Base-by-base conservation (phyloP, 2,329 filamentous ascomycete species). In the Periconia digitata region DNA sequence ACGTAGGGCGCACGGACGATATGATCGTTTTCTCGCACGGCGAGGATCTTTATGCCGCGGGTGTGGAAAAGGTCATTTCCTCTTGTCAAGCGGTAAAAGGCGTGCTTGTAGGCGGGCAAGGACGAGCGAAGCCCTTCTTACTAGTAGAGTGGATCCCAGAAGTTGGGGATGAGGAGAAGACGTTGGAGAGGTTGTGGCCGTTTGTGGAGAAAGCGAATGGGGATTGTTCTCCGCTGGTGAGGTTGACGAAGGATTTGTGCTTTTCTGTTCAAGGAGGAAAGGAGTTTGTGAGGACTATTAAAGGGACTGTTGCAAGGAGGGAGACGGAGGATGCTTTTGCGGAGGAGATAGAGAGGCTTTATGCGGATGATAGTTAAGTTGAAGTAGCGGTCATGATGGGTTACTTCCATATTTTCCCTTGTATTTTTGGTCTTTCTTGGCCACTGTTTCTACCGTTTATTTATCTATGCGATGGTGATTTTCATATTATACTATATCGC, bases 1-100 rank as follows among this genome's bases (percentile, higher is more conserved):
- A 58, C 32, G 18, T 53, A 12, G 62, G 60, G 4, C 53, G 64
- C n/a, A 53, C 49, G 0, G 77, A 80, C 49, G 74, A 77, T 50
- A 65, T 80, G 40, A 74, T 80, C 15, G 76, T 80, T 12, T 74
- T 81, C 24, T 76, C 73, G 2, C 79, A 75, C 38, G 78, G 78
- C 27, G 76, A 80, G 62, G 80, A 80, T 59, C 57, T 80, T 6
- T 46, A 46, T 18, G 48, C 35, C 7, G 36, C 22, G 10, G 42
- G 44, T 21, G 43, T 49, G 6, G 41, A 44, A 24, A 20, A 58
- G 47, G 29, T 32, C n/a, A 43, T 54, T 20, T n/a, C 23, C 22
- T 17, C 39, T 24, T n/a, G n/a, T n/a, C n/a, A n/a, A n/a, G n/a
- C n/a, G n/a, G 27, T 12, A 3, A 32, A 32, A 12, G 46, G 23